Base-by-base conservation (phyloP, 208 protist genomes). In the Trypanosoma platydactyli region DNA sequence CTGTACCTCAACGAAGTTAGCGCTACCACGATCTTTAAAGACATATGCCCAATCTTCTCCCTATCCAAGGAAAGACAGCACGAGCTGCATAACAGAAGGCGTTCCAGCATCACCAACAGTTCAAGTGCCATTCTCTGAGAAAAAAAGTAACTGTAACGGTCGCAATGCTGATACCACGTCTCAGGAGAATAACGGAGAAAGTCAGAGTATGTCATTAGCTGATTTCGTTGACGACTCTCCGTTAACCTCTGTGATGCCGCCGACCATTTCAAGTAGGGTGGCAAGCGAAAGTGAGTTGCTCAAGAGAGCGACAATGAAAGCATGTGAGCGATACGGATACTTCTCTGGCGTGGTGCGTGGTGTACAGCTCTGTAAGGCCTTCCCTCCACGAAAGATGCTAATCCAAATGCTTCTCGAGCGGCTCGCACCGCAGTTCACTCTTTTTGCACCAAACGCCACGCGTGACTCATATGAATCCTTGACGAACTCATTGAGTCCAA, bases 341-440 rank as follows among this genome's bases (percentile, higher is more conserved):
- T 73, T 83, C 25, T 80, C 85, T 7, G 80, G 79, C 18, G 77
- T 82, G 54, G 62, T 94, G 54, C 85, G 85, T 40, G 88, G 88
- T n/a, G n/a, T 88, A 29, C 86, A 91, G 58, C 25, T 82, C 12
- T 91, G 89, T 61, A 76, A 69, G 35, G 63, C 70, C n/a, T 79
- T 77, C 51, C 61, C 68, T 13, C 69, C 86, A 7, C 83, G 89
- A 38, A 63, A 74, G 61, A 50, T 86, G 51, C 53, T 94, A 52
- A 76, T 94, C 66, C 73, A 81, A 63, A 71, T 83, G 63, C 79
- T 94, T 22, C 53, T 94, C 12, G 84, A 77, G 45, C 62, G 72
- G 3, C 53, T 76, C 38, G 66, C 73, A 7, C 81, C 85, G 18
- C 57, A 83, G 42, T 80, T 91, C 42, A 49, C 56, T n/a, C 58